Evolutionary conservation across 2,329 filamentous ascomycete genomes (phyloP), one percentile per base, ranked within the genome.

Genomic region (Hypoxylon sp.): DNA sequence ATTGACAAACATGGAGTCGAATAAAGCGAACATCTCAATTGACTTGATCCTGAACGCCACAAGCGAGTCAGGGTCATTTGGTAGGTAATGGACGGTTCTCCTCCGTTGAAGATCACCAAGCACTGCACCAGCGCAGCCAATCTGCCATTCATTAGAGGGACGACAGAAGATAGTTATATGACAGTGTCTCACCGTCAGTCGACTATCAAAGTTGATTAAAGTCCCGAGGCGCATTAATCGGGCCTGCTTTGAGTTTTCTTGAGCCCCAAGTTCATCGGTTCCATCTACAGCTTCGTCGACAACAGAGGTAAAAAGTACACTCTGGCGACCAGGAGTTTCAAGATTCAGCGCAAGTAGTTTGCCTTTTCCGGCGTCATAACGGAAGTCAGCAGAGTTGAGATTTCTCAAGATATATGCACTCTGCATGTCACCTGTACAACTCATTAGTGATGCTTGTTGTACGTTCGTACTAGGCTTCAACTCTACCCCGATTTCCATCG

Each of bases 61-160:
- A n/a, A 80, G 76, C 2, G 83, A 83, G 29, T 83, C 82, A 12
- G 82, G 78, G 64, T 91, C 88, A 27, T 87, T 85, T 1, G 88
- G 86, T 2, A 90, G 80, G 72, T 88, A 90, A 34, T 88, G 84
- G 2, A 86, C 84, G 39, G 88, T 86, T 74, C 85, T 85, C 71
- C 88, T 85, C 55, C 92, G 88, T 71, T 93, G 88, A 23, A 97
- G 78, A 69, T 96, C 92, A 4, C 87, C 85, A n/a, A 98, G 80
- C 2, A 98, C 81, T 25, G 94, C 94, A n/a, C 94, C 93, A 25
- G 91, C 91, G 78, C 96, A 98, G 2, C 93, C 92, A 50, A 97
- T 82, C 81, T 89, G 41, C 48, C 3, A 23, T 16, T 23, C 4
- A 48, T 76, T 59, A 74, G 71, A 60, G 57, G 27, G 1, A 25